Percentiles rank a stretch among this genome's conserved stretches.
phyloP scores from a whole-genome alignment of 2,329 filamentous ascomycete genomes.

The Pezicula carpinea region DNA sequence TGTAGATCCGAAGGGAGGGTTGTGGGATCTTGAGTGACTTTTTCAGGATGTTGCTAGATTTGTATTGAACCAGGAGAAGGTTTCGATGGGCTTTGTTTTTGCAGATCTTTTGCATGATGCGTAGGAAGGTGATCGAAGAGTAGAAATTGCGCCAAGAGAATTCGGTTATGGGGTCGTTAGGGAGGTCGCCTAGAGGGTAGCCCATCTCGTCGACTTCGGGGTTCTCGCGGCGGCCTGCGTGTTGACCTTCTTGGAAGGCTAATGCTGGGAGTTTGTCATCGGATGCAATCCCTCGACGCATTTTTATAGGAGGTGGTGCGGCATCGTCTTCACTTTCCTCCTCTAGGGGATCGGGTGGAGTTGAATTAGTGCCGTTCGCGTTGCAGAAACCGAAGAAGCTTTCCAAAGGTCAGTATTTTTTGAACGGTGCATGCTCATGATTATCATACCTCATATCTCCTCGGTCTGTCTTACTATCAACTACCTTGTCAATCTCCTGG shows the following conservation, averaged over 20 bases:
- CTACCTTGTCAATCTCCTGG: conserved; percentile 86
- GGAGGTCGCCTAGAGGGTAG: conserved; percentile 67
- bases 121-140: conserved; percentile 88
- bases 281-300: conserved; percentile 44
- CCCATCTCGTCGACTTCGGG: conserved; percentile 82
- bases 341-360: conserved; percentile 26
- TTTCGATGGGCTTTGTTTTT: conserved; percentile 94
- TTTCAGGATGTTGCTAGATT: conserved; percentile 85
- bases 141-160: conserved; percentile 96
- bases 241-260: conserved; percentile 25
- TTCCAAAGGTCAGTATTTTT: conserved; percentile 10
- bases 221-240: conserved; percentile 16
- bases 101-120: conserved; percentile 96
- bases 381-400: conserved; percentile 94
- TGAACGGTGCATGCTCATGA: background rate
- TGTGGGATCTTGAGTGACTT: conserved; percentile 91
- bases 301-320: conserved; percentile 75
- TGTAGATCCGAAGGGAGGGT: conserved; percentile 82
- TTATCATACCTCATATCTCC: conserved; percentile 67
- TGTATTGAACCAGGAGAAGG: conserved; percentile 90
- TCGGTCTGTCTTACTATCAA: conserved; percentile 80
- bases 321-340: conserved; percentile 65
- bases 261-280: conserved; percentile 29
- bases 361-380: conserved; percentile 48
- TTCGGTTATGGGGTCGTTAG: conserved; percentile 73